A percentile compares a stretch with the other conserved stretches of the same genome.
Evolutionary conservation across 305 asterid species (phyloP).

Genomic region (Rubia tinctorum): DNA sequence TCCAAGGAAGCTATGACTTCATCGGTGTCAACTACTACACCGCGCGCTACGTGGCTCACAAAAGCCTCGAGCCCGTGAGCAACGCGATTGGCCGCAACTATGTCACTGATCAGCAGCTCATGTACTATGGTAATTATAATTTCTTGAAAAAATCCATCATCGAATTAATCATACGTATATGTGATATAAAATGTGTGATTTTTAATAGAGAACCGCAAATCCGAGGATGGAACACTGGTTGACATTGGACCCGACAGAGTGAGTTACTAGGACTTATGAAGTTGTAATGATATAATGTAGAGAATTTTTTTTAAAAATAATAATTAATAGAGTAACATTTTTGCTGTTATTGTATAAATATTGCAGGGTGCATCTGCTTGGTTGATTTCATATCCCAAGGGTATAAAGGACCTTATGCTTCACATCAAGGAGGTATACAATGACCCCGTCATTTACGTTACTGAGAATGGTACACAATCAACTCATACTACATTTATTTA

Average conservation of each 20-base stretch:
- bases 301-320: no score
- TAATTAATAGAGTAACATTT: no score
- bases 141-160: neutral
- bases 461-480: constrained; percentile 3
- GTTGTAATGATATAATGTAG: no score
- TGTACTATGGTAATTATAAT: neutral
- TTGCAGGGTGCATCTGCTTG: constrained; percentile 13
- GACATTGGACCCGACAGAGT: constrained; percentile 1
- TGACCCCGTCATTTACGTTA: constrained; percentile 3
- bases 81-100: neutral
- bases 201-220: neutral
- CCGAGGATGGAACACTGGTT: neutral
- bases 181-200: neutral
- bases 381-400: constrained; percentile 8
- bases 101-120: constrained; percentile 1
- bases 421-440: constrained; percentile 1
- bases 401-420: neutral
- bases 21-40: constrained; percentile 11
- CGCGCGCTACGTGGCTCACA: neutral
- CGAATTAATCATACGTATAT: neutral
- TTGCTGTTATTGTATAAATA: neutral
- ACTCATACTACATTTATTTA: neutral
- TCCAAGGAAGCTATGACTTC: constrained; percentile 2
- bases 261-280: neutral
- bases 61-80: neutral